Percentiles rank a stretch among this genome's conserved stretches.
These are phyloP conservation scores for Cystofilobasidium bisporidii DNA, from an alignment of 768 basidiomycete species.

Conservation along the genomic window DNA sequence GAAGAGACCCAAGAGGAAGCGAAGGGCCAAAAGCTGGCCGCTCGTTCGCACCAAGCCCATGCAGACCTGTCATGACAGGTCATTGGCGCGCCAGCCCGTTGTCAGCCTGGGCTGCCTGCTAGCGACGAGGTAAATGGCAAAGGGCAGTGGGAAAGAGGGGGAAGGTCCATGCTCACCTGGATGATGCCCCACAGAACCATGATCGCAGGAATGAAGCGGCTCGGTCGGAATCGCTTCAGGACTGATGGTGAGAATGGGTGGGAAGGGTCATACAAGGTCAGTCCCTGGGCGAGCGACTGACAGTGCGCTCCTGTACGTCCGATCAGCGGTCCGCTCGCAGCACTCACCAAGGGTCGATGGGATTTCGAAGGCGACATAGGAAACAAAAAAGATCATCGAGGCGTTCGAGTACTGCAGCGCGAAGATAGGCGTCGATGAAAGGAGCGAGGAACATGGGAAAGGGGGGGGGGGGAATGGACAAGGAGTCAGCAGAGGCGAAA, in stretches of 20 bases:
- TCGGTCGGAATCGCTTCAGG: conserved; percentile 26
- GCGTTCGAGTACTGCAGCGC: conserved; percentile 25
- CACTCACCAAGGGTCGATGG: too few species aligned
- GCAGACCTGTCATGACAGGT: too few species aligned
- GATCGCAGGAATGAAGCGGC: conserved; percentile 26
- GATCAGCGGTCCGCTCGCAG: too few species aligned
- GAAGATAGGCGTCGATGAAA: neutral
- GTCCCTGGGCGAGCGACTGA: too few species aligned
- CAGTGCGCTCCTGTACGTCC: too few species aligned
- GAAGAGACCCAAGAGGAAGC: conserved; percentile 20
- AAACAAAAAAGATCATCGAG: conserved; percentile 37
- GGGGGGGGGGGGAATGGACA: neutral
- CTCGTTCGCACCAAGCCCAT: conserved; percentile 25
- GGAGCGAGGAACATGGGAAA: too few species aligned
- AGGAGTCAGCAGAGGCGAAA: neutral
- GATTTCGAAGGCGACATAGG: conserved; percentile 32
- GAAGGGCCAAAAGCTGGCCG: conserved; percentile 14
- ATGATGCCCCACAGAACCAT: conserved; percentile 22
- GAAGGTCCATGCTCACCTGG: conserved; percentile 18
- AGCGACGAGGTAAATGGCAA: too few species aligned
- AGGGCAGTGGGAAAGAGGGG: too few species aligned
- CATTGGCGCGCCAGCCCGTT: too few species aligned
- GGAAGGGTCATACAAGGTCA: too few species aligned
- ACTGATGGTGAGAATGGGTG: too few species aligned
- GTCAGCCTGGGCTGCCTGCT: too few species aligned